Evolutionary conservation across 148 eudicot genomes (phyloP).

Genomic region (Cornus controversa): DNA sequence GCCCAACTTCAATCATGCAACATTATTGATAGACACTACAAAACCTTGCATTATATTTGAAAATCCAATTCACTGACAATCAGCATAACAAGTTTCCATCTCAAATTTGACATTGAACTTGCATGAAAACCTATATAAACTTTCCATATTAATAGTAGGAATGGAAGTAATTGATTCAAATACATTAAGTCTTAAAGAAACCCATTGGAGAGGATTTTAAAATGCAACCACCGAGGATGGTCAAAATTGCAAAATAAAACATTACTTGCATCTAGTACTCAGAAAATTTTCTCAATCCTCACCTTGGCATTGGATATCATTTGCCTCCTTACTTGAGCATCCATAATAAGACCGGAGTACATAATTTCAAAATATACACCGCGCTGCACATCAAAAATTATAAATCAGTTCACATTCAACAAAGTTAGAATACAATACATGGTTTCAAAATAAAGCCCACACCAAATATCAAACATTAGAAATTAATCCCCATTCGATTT

Average conservation of each 20-base stretch:
- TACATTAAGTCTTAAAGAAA: neutral
- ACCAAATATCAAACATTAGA: neutral
- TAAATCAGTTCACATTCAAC: neutral
- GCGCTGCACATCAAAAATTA: conserved; percentile 51
- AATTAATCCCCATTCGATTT: neutral
- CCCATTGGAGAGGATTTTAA: neutral
- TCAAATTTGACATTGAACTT: neutral
- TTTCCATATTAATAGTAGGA: neutral
- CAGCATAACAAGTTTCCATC: neutral
- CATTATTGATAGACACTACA: neutral
- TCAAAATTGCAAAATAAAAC: neutral
- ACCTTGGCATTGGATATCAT: conserved; percentile 81
- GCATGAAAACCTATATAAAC: neutral
- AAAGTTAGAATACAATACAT: neutral
- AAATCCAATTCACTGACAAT: neutral
- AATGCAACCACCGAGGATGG: neutral
- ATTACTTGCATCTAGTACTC: neutral
- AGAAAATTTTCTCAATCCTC: neutral
- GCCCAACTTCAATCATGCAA: no score
- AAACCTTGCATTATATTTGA: neutral
- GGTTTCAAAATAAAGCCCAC: neutral
- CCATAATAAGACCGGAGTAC: conserved; percentile 65
- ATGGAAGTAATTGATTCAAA: neutral
- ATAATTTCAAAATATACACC: conserved; percentile 82
- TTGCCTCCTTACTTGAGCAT: conserved; percentile 66